Percentiles rank a stretch among this genome's conserved stretches.
Evolutionary conservation across 345 rosid genomes (phyloP).

Genomic region (Dipteronia dyeriana): DNA sequence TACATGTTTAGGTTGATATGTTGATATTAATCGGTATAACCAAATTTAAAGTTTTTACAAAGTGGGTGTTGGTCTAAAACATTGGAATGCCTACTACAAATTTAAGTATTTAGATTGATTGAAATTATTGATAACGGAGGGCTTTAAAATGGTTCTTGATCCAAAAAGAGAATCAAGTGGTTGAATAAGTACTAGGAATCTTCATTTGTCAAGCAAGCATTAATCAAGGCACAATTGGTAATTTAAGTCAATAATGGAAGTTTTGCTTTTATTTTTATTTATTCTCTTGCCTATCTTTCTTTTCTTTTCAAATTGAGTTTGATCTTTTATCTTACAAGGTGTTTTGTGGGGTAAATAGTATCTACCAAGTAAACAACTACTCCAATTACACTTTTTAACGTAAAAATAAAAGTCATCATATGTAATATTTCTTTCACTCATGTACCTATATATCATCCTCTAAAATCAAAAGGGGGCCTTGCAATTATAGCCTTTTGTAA

Average conservation of each 20-base stretch:
- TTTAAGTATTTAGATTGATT: too few species aligned
- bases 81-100: not conserved
- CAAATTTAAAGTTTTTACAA: too few species aligned
- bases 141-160: not conserved
- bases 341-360: slow-evolving; percentile 10
- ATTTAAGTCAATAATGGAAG: not conserved
- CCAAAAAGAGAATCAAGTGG: not conserved
- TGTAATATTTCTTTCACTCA: not conserved
- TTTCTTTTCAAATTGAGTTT: not conserved
- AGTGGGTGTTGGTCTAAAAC: not conserved
- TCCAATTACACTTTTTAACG: not conserved
- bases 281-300: too few species aligned
- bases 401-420: too few species aligned
- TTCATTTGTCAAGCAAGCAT: not conserved
- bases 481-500: too few species aligned
- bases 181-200: not conserved
- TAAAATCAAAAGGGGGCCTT: too few species aligned
- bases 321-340: not conserved
- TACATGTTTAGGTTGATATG: too few species aligned
- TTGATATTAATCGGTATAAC: too few species aligned
- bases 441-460: too few species aligned
- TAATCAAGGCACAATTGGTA: not conserved
- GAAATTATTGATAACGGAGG: not conserved
- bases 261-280: not conserved
- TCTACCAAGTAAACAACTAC: slow-evolving; percentile 13